Percentiles rank a stretch among this genome's conserved stretches.
Conservation (phyloP, 2,329 filamentous ascomycete genomes). For the Aspergillus sp. region DNA sequence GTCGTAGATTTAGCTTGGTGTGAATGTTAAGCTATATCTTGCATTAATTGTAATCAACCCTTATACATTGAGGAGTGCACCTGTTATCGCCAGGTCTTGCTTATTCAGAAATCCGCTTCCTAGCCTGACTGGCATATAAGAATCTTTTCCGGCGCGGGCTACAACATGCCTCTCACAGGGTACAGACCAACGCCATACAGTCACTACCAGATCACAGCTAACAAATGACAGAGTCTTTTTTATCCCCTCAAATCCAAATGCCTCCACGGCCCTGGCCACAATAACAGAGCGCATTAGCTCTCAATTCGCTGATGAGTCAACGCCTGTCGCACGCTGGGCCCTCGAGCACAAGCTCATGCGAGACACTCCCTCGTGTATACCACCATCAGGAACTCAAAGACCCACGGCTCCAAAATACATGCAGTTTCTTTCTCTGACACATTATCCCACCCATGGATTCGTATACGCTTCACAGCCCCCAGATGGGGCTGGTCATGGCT, state of each 20-base stretch:
- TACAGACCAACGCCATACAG: conserved; percentile 8
- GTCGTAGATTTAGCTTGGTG: too few species aligned
- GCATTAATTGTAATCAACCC: too few species aligned
- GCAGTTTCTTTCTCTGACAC: conserved; percentile 44
- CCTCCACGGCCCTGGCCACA: conserved; percentile 33
- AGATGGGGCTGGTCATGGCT: conserved; percentile 11
- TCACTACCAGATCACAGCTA: conserved; percentile 1
- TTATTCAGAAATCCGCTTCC: too few species aligned
- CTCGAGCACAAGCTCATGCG: conserved; percentile 45
- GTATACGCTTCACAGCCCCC: conserved; percentile 39
- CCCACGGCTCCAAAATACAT: conserved; percentile 37
- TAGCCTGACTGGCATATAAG: neutral
- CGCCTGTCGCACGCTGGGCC: conserved; percentile 39
- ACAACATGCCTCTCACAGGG: conserved; percentile 37
- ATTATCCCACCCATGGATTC: conserved; percentile 41
- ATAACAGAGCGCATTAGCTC: conserved; percentile 41
- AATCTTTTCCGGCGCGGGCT: neutral
- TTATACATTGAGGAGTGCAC: too few species aligned
- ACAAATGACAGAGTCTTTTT: conserved; percentile 40
- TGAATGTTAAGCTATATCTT: too few species aligned
- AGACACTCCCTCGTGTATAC: conserved; percentile 42
- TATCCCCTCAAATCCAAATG: conserved; percentile 42
- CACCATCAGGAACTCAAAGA: conserved; percentile 32
- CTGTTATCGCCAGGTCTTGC: too few species aligned
- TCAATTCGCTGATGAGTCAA: conserved; percentile 34